A percentile compares a stretch with the other conserved stretches of the same genome.
phyloP scores from a whole-genome alignment of 345 rosid genomes.

The Jatropha curcas region DNA sequence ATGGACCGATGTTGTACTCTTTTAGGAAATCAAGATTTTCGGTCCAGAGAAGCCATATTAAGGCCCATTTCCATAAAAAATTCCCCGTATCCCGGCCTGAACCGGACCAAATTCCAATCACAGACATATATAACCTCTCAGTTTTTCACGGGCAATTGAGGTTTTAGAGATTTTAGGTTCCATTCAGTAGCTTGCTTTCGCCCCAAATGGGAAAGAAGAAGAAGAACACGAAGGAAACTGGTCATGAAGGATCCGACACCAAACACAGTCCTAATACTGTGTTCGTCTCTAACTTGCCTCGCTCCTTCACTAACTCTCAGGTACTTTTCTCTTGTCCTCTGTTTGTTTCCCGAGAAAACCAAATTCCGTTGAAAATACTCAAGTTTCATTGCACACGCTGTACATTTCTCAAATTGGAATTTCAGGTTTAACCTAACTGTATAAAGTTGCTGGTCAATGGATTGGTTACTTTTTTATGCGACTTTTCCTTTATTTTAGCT shows the following conservation, averaged over 20 bases:
- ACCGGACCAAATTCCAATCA: not conserved
- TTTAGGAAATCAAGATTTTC: no score
- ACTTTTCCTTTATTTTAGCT: constrained; percentile 48
- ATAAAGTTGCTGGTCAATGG: not conserved
- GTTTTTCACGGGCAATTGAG: not conserved
- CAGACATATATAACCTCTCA: not conserved
- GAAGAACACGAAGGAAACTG: constrained; percentile 45
- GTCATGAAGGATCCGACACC: constrained; percentile 31
- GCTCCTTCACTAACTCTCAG: constrained; percentile 82
- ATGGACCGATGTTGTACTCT: no score
- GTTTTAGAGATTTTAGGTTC: constrained; percentile 15
- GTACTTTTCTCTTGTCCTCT: constrained; percentile 27
- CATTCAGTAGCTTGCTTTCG: not conserved
- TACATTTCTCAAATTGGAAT: no score
- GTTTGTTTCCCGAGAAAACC: constrained; percentile 9
- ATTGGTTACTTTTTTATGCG: not conserved
- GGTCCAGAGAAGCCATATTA: no score
- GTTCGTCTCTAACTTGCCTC: constrained; percentile 78
- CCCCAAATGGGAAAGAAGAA: constrained; percentile 27
- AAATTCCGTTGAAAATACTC: not conserved
- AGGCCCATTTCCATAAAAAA: not conserved
- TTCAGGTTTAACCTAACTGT: not conserved
- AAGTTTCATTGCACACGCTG: not conserved
- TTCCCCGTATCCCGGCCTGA: not conserved
- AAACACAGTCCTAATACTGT: constrained; percentile 73